Evolutionary conservation across 192 early-diverging fungal genomes (phyloP).

Genomic region (Lunasporangiospora selenospora): DNA sequence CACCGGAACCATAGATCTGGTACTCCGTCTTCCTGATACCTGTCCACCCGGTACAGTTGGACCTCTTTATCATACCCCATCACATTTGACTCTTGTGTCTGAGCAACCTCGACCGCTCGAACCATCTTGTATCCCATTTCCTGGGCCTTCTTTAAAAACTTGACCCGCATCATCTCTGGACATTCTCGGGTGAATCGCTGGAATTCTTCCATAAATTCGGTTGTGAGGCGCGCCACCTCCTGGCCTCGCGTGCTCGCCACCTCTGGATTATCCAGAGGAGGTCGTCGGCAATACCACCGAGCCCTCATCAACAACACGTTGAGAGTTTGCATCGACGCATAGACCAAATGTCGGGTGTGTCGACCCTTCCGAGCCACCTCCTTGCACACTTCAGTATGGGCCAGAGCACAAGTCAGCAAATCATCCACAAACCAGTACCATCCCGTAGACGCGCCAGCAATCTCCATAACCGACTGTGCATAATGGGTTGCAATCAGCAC

Average conservation of each 20-base stretch:
- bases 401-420: constrained; percentile 5
- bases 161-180: constrained; percentile 14
- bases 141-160: constrained; percentile 2
- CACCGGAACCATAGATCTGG: constrained; percentile 57
- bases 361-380: constrained; percentile 1
- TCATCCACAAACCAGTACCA: constrained; percentile 50
- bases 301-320: neutral
- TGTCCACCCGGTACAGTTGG: constrained; percentile 36
- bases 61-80: constrained; percentile 39
- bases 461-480: constrained; percentile 1
- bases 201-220: constrained; percentile 5
- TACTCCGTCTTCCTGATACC: constrained; percentile 16
- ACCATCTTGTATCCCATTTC: constrained; percentile 23
- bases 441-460: neutral
- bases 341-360: constrained; percentile 2
- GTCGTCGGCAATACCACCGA: neutral
- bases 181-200: neutral
- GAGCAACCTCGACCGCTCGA: neutral
- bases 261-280: neutral
- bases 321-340: constrained; percentile 1
- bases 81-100: constrained; percentile 3
- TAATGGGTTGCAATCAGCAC: constrained; percentile 4
- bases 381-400: neutral
- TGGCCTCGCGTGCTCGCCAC: neutral
- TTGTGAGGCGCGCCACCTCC: neutral